These are phyloP conservation scores for Silene latifolia DNA, from an alignment of 148 eudicot genomes.

Conservation along the genomic window DNA sequence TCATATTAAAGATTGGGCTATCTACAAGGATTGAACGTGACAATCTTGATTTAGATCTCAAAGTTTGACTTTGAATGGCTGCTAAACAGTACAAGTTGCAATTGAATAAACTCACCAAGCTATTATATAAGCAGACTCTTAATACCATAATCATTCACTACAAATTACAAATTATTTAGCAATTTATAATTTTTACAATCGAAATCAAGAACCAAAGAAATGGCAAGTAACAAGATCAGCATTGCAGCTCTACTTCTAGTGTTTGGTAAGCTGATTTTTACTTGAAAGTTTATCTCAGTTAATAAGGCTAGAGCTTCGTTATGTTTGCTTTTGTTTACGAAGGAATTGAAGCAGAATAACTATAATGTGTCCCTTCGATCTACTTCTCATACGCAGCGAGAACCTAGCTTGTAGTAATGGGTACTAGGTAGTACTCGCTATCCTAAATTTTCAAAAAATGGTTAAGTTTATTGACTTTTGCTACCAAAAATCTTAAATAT, in stretches of 20 bases:
- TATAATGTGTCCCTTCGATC: too few relatives aligned
- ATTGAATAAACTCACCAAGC: neutral
- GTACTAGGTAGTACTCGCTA: too few relatives aligned
- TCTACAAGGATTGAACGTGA: neutral
- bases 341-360: too few relatives aligned
- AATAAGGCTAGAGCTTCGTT: neutral
- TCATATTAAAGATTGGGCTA: neutral
- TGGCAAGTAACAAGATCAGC: slow-evolving; percentile 15
- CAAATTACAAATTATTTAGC: neutral
- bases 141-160: neutral
- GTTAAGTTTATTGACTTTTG: too few relatives aligned
- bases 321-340: too few relatives aligned
- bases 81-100: neutral
- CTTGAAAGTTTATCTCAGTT: too few relatives aligned
- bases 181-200: neutral
- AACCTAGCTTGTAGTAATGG: too few relatives aligned
- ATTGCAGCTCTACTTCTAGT: slow-evolving; percentile 16
- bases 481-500: too few relatives aligned
- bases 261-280: slow-evolving; percentile 5
- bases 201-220: neutral
- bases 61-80: neutral
- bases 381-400: too few relatives aligned
- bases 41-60: too few relatives aligned
- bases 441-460: too few relatives aligned
- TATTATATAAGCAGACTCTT: neutral